Percentiles rank a stretch among this genome's conserved stretches.
These are phyloP conservation scores for Alternaria gansuensis DNA, from an alignment of 2,329 filamentous ascomycete genomes.

Conservation along the genomic window DNA sequence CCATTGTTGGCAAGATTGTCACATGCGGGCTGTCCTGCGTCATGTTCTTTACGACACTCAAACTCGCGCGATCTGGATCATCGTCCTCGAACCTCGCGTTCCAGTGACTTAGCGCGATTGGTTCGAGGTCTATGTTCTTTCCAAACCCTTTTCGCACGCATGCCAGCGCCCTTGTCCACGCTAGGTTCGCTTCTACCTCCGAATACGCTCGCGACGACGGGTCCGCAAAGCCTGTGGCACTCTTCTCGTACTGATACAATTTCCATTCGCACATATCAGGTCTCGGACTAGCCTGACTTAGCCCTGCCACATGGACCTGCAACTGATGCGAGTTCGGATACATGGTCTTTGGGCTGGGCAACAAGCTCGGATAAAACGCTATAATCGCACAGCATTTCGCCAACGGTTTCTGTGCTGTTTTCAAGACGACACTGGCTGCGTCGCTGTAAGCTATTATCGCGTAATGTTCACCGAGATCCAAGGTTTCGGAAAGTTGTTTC, in stretches of 20 bases:
- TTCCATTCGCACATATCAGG: constrained; percentile 51
- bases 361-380: constrained; percentile 55
- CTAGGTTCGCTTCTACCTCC: constrained; percentile 53
- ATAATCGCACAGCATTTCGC: constrained; percentile 54
- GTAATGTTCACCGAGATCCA: constrained; percentile 52
- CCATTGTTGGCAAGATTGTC: constrained; percentile 55
- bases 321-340: constrained; percentile 53
- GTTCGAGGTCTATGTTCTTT: constrained; percentile 49
- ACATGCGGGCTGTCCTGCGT: constrained; percentile 49
- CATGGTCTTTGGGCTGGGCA: constrained; percentile 50
- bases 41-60: constrained; percentile 45
- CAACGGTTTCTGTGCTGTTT: constrained; percentile 53
- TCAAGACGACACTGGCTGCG: constrained; percentile 54
- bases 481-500: constrained; percentile 50
- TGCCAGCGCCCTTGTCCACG: constrained; percentile 55
- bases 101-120: constrained; percentile 47
- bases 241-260: constrained; percentile 53
- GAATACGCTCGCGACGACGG: constrained; percentile 51
- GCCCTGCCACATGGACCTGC: constrained; percentile 54
- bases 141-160: constrained; percentile 51
- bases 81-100: constrained; percentile 47
- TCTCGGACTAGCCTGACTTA: constrained; percentile 44
- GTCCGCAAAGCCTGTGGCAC: constrained; percentile 56
- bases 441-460: constrained; percentile 53
- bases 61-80: constrained; percentile 42